Evolutionary conservation across 257 asterid genomes (phyloP), one percentile per base, ranked within the genome.

Genomic region (Penstemon barbatus): DNA sequence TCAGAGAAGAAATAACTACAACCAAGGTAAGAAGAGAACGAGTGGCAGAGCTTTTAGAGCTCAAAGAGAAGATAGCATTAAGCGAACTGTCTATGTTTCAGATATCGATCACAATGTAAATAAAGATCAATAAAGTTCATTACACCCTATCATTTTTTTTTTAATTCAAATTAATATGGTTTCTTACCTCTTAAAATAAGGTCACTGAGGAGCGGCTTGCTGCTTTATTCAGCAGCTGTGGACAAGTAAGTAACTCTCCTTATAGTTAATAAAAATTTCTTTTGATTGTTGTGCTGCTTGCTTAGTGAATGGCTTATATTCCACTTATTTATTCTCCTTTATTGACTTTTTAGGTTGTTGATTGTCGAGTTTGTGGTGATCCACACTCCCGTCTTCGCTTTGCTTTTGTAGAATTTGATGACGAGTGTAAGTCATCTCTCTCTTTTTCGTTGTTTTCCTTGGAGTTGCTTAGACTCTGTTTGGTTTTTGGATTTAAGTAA

Each of bases 371-470:
- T 66, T 93, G 99, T 77, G 99, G 99, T 41, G 99, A 93, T 73
- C 96, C 97, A 42, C 96, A 91, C 80, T 93, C 99, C 71, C 96
- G 93, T 70, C 97, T 88, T 65, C 99, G 97, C 76, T 93, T 93
- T 74, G 99, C 99, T 48, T 93, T 93, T 73, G 99, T 93, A 41
- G 99, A 93, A 79, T 93, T 93, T 79, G 75, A 89, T 74, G 91
- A 89, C 69, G 99, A 93, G 68, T 84, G 99, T 93, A 80, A 73
- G 97, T 52, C 70, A 56, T 63, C 56, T 42, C 37, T 18, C 48
- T 38, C 53, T 33, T 46, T 51, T 36, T 60, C 8, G 49, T 12
- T 13, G 8, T 65, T 39, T 50, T 73, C 49, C 19, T 63, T 63
- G 25, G n/a, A 50, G 4, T 49, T 39, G 67, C 46, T 71, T 69